Percentiles rank a stretch among this genome's conserved stretches.
phyloP scores from a whole-genome alignment of 2,329 filamentous ascomycete genomes.

The Curvularia spicifera region DNA sequence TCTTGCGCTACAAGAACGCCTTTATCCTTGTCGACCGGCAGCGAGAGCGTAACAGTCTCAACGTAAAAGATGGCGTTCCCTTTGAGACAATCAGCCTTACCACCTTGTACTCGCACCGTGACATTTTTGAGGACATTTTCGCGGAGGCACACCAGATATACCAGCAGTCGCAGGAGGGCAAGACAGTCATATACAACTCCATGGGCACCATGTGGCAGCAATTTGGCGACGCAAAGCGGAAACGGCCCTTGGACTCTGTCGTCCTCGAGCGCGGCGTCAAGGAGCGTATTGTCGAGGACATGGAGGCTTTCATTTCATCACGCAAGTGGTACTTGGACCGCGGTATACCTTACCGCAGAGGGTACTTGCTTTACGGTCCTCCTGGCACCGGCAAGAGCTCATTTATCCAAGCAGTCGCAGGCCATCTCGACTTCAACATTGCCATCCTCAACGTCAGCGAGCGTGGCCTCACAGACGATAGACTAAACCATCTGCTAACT shows the following conservation, averaged over 20 bases:
- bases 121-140: constrained; percentile 91
- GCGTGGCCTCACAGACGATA: constrained; percentile 86
- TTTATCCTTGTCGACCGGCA: constrained; percentile 88
- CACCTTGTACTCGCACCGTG: constrained; percentile 85
- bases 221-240: constrained; percentile 83
- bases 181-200: constrained; percentile 89
- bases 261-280: constrained; percentile 84
- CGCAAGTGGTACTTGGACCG: constrained; percentile 90
- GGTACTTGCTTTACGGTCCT: constrained; percentile 87
- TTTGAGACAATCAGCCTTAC: constrained; percentile 95
- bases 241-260: constrained; percentile 86
- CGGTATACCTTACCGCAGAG: constrained; percentile 90
- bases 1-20: constrained; percentile 83
- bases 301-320: constrained; percentile 79
- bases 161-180: constrained; percentile 81
- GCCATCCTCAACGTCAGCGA: constrained; percentile 92
- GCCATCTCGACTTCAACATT: constrained; percentile 90
- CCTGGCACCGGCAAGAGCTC: constrained; percentile 93
- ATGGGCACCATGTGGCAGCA: constrained; percentile 83
- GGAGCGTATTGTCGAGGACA: constrained; percentile 78
- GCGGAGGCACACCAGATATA: constrained; percentile 83
- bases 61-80: constrained; percentile 81
- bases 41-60: constrained; percentile 78
- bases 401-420: constrained; percentile 93
- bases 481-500: constrained; percentile 82